phyloP scores from a whole-genome alignment of 345 rosid species.

The Citrus hindsii region DNA sequence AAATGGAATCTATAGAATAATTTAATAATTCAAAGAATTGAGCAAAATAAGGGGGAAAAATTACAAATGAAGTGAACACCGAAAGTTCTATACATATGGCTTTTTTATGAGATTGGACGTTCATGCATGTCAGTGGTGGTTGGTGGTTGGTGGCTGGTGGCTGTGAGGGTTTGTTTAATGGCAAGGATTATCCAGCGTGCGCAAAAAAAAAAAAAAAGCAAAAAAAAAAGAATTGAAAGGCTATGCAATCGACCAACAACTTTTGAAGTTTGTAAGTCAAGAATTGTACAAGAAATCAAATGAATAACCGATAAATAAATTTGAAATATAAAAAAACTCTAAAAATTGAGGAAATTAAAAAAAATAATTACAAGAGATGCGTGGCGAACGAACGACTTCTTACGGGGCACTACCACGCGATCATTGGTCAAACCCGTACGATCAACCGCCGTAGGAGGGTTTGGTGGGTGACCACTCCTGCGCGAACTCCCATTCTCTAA shows the following conservation, averaged over 20 bases:
- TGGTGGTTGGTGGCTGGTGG: no score
- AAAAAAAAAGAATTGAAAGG: no score
- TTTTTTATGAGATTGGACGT: background rate
- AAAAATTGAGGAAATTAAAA: background rate
- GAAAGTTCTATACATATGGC: conserved; percentile 5
- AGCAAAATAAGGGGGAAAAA: background rate
- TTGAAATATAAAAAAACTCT: background rate
- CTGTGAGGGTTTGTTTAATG: no score
- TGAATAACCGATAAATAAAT: background rate
- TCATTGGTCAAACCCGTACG: conserved; percentile 34
- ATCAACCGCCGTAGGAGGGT: conserved; percentile 38
- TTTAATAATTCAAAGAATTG: conserved; percentile 17
- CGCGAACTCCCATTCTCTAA: conserved; percentile 53
- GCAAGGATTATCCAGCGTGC: no score
- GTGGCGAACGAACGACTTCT: conserved; percentile 66
- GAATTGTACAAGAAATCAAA: background rate
- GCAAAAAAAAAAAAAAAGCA: no score
- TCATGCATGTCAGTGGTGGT: no score
- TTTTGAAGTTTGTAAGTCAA: background rate
- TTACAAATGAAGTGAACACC: background rate
- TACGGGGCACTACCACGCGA: conserved; percentile 31
- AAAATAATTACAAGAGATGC: conserved; percentile 56
- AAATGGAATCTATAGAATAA: conserved; percentile 70
- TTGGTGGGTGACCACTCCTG: conserved; percentile 68
- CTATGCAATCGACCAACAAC: background rate